Evolutionary conservation across 2,329 filamentous ascomycete species (phyloP), one percentile per base, ranked within the genome.

Genomic region (Fusarium solani-melongenae): DNA sequence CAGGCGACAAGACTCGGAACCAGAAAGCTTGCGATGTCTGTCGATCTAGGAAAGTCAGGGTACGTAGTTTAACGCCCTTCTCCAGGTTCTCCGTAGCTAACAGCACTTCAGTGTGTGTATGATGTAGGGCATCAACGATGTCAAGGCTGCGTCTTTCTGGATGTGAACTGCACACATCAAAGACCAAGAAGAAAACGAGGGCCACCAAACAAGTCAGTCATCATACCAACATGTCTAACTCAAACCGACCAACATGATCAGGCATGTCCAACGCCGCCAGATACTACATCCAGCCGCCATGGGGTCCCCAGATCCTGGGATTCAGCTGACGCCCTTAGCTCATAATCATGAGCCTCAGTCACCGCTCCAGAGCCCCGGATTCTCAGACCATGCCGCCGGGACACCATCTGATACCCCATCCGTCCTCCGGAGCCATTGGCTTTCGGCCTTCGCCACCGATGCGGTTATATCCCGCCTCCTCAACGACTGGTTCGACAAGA

Each of bases 401-500:
- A 22, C 56, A 29, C 12, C 31, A 22, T 31, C 14, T 27, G 44
- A 55, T 15, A 51, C n/a, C 17, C 22, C 44, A 7, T 20, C 59
- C 0, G 17, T 24, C 11, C 41, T 6, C 20, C 38, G 24, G 3
- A 58, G 68, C 6, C 68, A 66, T 10, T 76, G 72, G 74, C 68
- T 77, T 2, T 66, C 72, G 2, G 41, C 31, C 0, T 77, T 77
- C 39, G 74, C 72, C 10, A 63, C 74, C 2, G 66, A 76, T 8
- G 3, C 67, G 2, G 51, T 63, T 6, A 51, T 77, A 4, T 57
- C 51, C 5, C 63, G 56, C 1, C 70, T 83, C 2, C 73, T 83
- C 6, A 56, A 75, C 46, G 76, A 82, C 59, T 83, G 81, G 81
- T 83, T 83, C 74, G 72, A 78, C n/a, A 72, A 79, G 56, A 77